phyloP scores from a whole-genome alignment of 768 basidiomycete genomes.

The Coprinopsis strossmayeri region DNA sequence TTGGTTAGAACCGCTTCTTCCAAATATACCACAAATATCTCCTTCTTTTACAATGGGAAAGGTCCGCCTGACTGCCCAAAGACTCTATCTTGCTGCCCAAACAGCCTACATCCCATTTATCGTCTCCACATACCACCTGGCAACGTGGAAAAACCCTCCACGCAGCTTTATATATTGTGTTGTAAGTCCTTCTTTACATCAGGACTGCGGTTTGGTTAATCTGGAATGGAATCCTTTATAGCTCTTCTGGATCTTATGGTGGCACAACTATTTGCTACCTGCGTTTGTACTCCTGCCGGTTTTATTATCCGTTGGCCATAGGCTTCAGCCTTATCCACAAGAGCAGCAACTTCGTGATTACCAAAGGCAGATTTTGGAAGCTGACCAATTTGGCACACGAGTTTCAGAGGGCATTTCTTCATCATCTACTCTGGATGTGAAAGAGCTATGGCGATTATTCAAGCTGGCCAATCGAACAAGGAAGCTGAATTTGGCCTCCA shows the following conservation, averaged over 20 bases:
- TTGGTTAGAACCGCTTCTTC: neutral
- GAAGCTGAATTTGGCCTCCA: constrained; percentile 25
- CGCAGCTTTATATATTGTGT: constrained; percentile 44
- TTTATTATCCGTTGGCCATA: constrained; percentile 41
- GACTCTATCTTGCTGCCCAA: constrained; percentile 47
- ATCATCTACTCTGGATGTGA: constrained; percentile 37
- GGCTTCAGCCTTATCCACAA: constrained; percentile 49
- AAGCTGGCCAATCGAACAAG: constrained; percentile 32
- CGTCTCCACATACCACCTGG: constrained; percentile 30
- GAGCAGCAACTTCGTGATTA: constrained; percentile 46
- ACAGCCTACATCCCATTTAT: constrained; percentile 45
- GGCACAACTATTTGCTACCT: constrained; percentile 48
- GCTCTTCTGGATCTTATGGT: constrained; percentile 64
- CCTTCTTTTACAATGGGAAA: constrained; percentile 45
- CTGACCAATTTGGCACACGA: constrained; percentile 46
- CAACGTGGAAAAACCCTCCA: constrained; percentile 47
- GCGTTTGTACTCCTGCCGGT: constrained; percentile 41
- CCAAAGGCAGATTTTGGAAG: constrained; percentile 39
- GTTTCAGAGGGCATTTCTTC: constrained; percentile 39
- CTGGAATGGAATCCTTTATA: constrained; percentile 17
- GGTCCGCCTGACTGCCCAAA: constrained; percentile 41
- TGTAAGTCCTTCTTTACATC: constrained; percentile 29
- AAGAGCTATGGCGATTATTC: constrained; percentile 50
- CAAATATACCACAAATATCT: neutral
- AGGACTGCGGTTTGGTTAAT: neutral